These are phyloP conservation scores for Citrus inodora DNA, from an alignment of 345 rosid species.

Conservation along the genomic window DNA sequence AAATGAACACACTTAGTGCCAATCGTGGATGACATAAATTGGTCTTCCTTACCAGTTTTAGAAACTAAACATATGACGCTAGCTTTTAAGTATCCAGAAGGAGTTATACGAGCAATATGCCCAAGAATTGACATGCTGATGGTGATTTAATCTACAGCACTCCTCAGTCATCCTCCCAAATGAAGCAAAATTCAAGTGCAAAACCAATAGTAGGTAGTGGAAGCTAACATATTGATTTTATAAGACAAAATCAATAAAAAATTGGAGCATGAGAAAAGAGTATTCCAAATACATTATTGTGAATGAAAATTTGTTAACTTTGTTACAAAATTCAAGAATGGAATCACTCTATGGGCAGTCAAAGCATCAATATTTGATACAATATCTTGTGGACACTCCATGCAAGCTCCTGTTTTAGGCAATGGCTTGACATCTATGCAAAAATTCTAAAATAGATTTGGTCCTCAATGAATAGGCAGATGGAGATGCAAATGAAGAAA, in stretches of 20 bases:
- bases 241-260: not conserved
- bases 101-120: not conserved
- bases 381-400: not conserved
- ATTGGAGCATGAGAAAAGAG: not conserved
- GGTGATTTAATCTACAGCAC: not conserved
- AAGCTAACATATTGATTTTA: not conserved
- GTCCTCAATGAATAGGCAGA: not conserved
- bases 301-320: not conserved
- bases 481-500: too few relatives aligned
- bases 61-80: not conserved
- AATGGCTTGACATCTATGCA: not conserved
- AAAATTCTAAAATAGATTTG: not conserved
- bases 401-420: not conserved
- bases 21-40: not conserved
- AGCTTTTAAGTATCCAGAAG: not conserved
- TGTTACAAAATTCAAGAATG: not conserved
- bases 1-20: not conserved
- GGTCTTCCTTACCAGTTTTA: not conserved
- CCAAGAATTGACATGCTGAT: not conserved
- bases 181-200: not conserved
- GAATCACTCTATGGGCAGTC: not conserved
- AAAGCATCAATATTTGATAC: not conserved
- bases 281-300: not conserved
- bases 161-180: not conserved
- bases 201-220: not conserved